These are phyloP conservation scores for Chlamydomonas sp. DNA, from an alignment of 139 green algal genomes.

Conservation along the genomic window DNA sequence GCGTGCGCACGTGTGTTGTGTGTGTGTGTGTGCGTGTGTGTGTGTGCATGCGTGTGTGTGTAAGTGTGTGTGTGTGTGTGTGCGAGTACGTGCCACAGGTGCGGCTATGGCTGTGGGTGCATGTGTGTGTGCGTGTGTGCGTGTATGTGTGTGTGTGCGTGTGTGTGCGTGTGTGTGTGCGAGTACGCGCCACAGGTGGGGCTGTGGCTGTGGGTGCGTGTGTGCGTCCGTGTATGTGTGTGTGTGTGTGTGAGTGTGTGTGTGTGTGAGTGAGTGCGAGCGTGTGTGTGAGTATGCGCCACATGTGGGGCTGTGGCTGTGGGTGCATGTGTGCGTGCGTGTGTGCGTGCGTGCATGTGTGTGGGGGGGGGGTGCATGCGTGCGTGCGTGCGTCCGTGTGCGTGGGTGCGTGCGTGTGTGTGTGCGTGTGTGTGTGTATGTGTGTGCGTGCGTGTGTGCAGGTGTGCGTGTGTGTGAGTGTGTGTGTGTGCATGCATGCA, in stretches of 20 bases:
- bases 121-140: neutral
- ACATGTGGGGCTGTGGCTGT: constrained; percentile 30
- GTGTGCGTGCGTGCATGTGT: no score
- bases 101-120: neutral
- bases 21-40: no score
- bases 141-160: neutral
- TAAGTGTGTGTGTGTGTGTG: neutral
- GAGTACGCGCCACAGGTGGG: constrained; percentile 55
- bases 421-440: neutral
- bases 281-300: constrained; percentile 45
- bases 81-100: neutral
- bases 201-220: neutral
- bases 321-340: no score
- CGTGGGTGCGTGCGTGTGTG: no score
- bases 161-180: constrained; percentile 13
- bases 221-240: neutral
- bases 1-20: no score
- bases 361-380: no score
- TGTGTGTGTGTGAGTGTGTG: neutral
- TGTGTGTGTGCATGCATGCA: no score
- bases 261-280: neutral
- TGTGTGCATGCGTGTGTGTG: neutral
- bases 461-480: neutral
- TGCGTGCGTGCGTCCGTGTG: no score
- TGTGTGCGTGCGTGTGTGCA: neutral